phyloP scores from a whole-genome alignment of 2,329 filamentous ascomycete genomes.

The Domatiomyces globalis region DNA sequence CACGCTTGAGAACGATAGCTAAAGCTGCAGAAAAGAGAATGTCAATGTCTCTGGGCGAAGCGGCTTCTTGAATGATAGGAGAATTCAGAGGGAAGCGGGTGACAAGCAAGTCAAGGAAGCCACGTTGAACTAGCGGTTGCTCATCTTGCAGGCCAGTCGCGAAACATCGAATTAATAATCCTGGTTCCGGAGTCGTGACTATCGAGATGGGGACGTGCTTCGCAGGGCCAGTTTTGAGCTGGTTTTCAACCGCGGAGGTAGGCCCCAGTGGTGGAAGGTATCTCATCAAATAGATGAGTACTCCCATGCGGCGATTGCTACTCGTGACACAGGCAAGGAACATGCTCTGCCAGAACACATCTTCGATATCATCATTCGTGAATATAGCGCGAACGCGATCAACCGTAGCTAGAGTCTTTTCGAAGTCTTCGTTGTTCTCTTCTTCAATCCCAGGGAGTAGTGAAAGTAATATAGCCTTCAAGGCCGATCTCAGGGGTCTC shows the following conservation, averaged over 20 bases:
- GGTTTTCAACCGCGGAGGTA: conserved; percentile 7
- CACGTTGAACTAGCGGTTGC: conserved; percentile 81
- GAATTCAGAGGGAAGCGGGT: conserved; percentile 79
- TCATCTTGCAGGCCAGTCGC: conserved; percentile 76
- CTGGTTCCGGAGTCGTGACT: conserved; percentile 81
- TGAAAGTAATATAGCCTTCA: conserved; percentile 82
- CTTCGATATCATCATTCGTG: conserved; percentile 50
- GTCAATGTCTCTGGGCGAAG: conserved; percentile 63
- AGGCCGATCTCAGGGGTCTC: conserved; percentile 61
- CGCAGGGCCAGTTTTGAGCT: conserved; percentile 28
- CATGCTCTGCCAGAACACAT: conserved; percentile 97
- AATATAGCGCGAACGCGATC: conserved; percentile 62
- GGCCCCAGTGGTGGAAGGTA: conserved; percentile 57
- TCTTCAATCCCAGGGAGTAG: conserved; percentile 85
- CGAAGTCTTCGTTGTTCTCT: conserved; percentile 94
- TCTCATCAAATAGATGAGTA: conserved; percentile 70
- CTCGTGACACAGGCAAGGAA: conserved; percentile 89
- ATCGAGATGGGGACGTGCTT: conserved; percentile 41
- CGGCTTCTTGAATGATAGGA: conserved; percentile 58
- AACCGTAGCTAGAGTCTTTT: conserved; percentile 64
- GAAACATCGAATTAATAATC: conserved; percentile 79
- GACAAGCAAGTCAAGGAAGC: conserved; percentile 84
- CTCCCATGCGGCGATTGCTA: conserved; percentile 67
- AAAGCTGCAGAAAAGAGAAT: conserved; percentile 67
- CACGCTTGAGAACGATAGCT: conserved; percentile 74